Conservation (phyloP, 1,284 basidiomycete species). For the Mycosarcoma mackinlayi region DNA sequence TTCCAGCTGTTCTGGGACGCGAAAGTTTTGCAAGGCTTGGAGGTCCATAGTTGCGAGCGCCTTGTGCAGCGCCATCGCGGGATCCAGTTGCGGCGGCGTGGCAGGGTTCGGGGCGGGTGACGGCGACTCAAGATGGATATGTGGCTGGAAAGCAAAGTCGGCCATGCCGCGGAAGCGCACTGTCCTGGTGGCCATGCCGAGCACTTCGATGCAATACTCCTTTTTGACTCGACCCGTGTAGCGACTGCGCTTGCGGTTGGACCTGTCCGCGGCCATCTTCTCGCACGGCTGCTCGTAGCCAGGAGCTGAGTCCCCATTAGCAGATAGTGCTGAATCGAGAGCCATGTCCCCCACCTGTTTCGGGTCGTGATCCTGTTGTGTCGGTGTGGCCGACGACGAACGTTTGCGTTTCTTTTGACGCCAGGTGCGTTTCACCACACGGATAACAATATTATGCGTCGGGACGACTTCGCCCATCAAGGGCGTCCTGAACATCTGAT, state of each 20-base stretch:
- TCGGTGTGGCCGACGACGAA: neutral
- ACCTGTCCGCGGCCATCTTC: neutral
- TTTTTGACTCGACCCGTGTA: slow-evolving; percentile 65
- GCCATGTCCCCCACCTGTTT: neutral
- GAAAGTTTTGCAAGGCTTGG: slow-evolving; percentile 39
- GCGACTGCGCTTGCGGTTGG: slow-evolving; percentile 1
- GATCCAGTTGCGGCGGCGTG: slow-evolving; percentile 10
- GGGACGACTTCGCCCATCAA: slow-evolving; percentile 44
- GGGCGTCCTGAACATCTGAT: slow-evolving; percentile 36
- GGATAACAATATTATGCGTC: slow-evolving; percentile 49
- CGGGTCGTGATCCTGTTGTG: neutral
- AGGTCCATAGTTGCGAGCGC: slow-evolving; percentile 57
- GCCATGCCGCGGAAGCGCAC: slow-evolving; percentile 78
- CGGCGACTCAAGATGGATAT: slow-evolving; percentile 13
- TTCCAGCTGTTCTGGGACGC: slow-evolving; percentile 40
- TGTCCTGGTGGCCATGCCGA: slow-evolving; percentile 82
- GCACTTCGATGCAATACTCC: slow-evolving; percentile 78
- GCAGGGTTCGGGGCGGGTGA: neutral
- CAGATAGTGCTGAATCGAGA: slow-evolving; percentile 31
- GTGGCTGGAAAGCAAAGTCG: slow-evolving; percentile 61
- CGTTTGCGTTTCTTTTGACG: slow-evolving; percentile 44
- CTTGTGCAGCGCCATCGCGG: slow-evolving; percentile 49
- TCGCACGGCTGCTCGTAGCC: neutral
- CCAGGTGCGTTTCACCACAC: slow-evolving; percentile 51
- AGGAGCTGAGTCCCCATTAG: neutral